Base-by-base conservation (phyloP, 2,329 filamentous ascomycete genomes). In the Sclerotinia minor region DNA sequence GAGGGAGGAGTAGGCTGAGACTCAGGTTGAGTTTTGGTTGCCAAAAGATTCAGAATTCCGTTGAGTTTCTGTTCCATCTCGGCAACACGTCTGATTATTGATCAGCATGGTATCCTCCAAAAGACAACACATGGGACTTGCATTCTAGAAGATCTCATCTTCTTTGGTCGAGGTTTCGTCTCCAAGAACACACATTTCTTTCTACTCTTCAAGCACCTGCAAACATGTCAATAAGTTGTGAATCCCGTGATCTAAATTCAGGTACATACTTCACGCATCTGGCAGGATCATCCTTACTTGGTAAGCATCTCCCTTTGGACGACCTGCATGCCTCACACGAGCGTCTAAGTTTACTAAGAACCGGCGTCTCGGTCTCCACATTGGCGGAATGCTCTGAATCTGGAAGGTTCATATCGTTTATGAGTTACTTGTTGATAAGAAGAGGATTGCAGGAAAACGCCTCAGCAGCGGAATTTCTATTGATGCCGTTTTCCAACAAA, bases 191-290 rank as follows among this genome's bases (percentile, higher is more conserved):
- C 78, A 58, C 71, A 72, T 61, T 65, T 24, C 55, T 71, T 72
- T 26, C 59, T 66, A 9, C 71, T 67, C 38, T 67, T 72, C 26
- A 63, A 24, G 41, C 71, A 72, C 26, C 71, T 72, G 38, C 35
- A 58, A 5, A 9, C 2, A 24, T 32, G 24, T 45, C 19, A 49
- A 50, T 44, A 45, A 4, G 15, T 11, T 83, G 41, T 11, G 17
- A 81, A 79, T 81, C 41, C 29, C 21, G 32, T n/a, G 29, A 55
- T 44, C 29, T 9, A 21, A 0, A 81, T 82, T 61, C 82, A 80
- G 69, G 82, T 83, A 66, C 85, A 71, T 78, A 85, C 84, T 82
- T 82, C 75, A 80, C 81, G 73, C 84, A 87, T 41, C 84, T 82
- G 15, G 80, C 80, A 3, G 21, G 17, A 13, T 79, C 76, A 71